Base-by-base conservation (phyloP, 2,329 filamentous ascomycete genomes). In the Trichoderma endophyticum region DNA sequence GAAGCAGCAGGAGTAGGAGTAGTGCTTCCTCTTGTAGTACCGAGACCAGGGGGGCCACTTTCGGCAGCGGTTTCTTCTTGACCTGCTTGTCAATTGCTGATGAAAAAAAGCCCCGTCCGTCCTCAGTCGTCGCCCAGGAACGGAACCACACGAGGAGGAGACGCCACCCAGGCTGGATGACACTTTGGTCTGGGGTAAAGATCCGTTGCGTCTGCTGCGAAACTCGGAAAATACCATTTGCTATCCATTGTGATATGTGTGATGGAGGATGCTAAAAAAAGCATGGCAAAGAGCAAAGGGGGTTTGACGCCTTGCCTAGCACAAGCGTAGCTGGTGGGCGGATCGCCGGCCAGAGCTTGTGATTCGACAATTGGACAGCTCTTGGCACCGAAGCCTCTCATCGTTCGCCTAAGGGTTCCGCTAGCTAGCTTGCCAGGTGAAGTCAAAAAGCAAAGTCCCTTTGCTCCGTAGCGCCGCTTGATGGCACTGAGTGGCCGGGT, bases 361-460 rank as follows among this genome's bases (percentile, higher is more conserved):
- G 65, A 72, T 72, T 72, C 71, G 71, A 72, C 71, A 70, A 72
- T 72, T 57, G 59, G 32, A 39, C 39, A 62, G 56, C 32, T 61
- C 43, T 51, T 48, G 36, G 43, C 11, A 57, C 60, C 59, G 43
- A 71, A 56, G 39, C 56, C 70, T 54, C 34, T 51, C 48, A 34
- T 51, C 63, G 36, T 51, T 48, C 36, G 63, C 36, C 39, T 43
- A 72, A 26, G 70, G 57, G 70, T 60, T 69, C 57, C 56, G 64
- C 70, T 69, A 72, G 64, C 57, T 62, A 67, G 67, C 28, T 66
- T 30, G 69, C 69, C 51, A 71, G 69, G 43, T 43, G 26, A 26
- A 59, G 57, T 14, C 15, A 32, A 34, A n/a, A 59, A 59, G 26
- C 24, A 43, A 60, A 56, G 62, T 60, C 62, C 61, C 51, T 34